Evolutionary conservation across 2,329 filamentous ascomycete species (phyloP).

Genomic region (Stemphylium beticola): DNA sequence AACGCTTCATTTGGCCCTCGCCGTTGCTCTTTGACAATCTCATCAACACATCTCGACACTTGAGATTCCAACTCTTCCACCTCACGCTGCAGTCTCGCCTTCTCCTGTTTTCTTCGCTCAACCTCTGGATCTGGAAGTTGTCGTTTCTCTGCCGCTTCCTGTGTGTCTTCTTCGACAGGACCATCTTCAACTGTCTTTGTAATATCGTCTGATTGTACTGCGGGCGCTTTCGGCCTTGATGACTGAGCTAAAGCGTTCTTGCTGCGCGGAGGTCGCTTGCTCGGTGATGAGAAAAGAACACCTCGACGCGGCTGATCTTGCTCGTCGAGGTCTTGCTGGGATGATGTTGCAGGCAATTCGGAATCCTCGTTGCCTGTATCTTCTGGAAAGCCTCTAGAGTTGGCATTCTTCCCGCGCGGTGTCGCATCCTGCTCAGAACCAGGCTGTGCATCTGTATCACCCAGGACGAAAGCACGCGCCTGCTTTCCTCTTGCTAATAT

Average conservation of each 20-base stretch:
- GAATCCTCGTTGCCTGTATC: slow-evolving; percentile 13
- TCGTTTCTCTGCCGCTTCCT: slow-evolving; percentile 4
- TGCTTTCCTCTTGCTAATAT: slow-evolving; percentile 26
- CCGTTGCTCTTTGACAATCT: slow-evolving; percentile 37
- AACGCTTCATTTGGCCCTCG: slow-evolving; percentile 18
- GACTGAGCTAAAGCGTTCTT: slow-evolving; percentile 23
- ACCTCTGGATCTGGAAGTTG: slow-evolving; percentile 29
- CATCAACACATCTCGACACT: slow-evolving; percentile 35
- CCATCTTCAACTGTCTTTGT: slow-evolving; percentile 18
- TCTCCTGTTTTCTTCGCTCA: slow-evolving; percentile 41
- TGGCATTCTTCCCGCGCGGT: neutral
- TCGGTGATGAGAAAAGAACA: slow-evolving; percentile 40
- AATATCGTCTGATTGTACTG: slow-evolving; percentile 20
- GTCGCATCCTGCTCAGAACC: neutral
- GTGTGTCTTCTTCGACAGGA: neutral
- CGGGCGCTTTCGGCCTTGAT: slow-evolving; percentile 20
- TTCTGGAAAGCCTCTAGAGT: neutral
- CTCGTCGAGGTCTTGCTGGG: slow-evolving; percentile 17
- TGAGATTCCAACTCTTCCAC: slow-evolving; percentile 42
- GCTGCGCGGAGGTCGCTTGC: slow-evolving; percentile 34
- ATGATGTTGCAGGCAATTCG: slow-evolving; percentile 31
- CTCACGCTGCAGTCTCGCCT: slow-evolving; percentile 34
- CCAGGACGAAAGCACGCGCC: slow-evolving; percentile 28
- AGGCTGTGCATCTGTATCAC: slow-evolving; percentile 13
- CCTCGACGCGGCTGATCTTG: slow-evolving; percentile 32